Evolutionary conservation across 805 yeast species (phyloP), one percentile per base, ranked within the genome.

Genomic region (Candida ficus): DNA sequence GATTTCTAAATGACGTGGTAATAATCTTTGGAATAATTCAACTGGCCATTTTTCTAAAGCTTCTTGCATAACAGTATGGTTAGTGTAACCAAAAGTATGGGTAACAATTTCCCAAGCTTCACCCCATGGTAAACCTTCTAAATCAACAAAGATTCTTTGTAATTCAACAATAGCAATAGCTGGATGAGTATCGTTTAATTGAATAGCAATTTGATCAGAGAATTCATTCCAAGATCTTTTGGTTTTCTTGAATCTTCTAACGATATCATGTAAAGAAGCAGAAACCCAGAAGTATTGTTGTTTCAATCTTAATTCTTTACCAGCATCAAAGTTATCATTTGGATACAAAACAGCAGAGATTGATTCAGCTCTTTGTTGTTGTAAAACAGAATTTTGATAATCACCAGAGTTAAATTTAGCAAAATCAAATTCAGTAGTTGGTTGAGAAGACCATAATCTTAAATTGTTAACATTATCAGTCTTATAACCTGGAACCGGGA

Each of bases 201-300:
- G 97, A 60, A 89, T 89, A 26, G 96, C 96, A 46, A 87, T 77
- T 57, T 81, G 80, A 45, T 85, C 91, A 16, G 95, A 78, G 61
- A 89, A 84, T 58, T 83, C 88, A 27, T 71, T 56, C 95, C 96
- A 89, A 35, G 88, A 75, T 53, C 78, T 72, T 52, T 74, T 74
- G 40, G 80, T 62, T 67, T 90, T 90, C 63, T 88, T 82, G 67
- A 84, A 89, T 57, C 97, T 76, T 60, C 97, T 81, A 32, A 89
- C 78, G 52, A 89, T 89, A 62, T 89, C 97, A 55, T 84, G 88
- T 52, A 90, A 73, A 13, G 96, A 86, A 26, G 97, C 96, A 38
- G 95, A 81, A 39, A 90, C 96, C 97, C 97, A 89, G 67, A 89
- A 90, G 65, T 88, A 90, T 65, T 89, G 97, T 68, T 89, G 97